Evolutionary conservation across 2,329 filamentous ascomycete genomes (phyloP), one percentile per base, ranked within the genome.

Genomic region (Cordyceps javanica): DNA sequence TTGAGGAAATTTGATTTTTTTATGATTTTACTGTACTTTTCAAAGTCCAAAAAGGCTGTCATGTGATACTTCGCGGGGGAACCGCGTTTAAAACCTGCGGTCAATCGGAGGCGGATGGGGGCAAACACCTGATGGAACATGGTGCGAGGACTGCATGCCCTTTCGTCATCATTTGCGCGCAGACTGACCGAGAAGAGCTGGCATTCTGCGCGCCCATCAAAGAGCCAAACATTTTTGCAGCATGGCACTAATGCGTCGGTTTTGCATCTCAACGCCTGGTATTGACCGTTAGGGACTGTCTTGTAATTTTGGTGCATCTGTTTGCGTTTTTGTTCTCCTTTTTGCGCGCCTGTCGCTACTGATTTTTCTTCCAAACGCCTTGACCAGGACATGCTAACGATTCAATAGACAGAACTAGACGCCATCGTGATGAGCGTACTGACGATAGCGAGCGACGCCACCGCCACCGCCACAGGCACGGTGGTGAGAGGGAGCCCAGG

Each of bases 401-500:
- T 5, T 34, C 10, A 23, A 19, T 13, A 57, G 55, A 57, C n/a
- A 57, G 26, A 44, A 42, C 38, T 34, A 50, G 46, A 38, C 26
- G 44, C 16, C 55, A 45, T 8, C 44, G 16, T 39, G 53, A 48
- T 21, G 53, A 48, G 9, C 42, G 36, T 54, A 44, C 26, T 28
- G 44, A 49, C 1, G 44, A 49, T 32, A 25, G 4, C 11, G 54
- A 56, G 54, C 28, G 41, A 25, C 39, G 34, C 25, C 44, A 49
- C 21, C 41, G 53, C 13, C 42, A 34, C 25, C 23, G 34, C 25
- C 54, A 26, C 32, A 25, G 44, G 6, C 54, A 39, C n/a, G 42
- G 44, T 19, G 53, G 66, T 3, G 72, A 73, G 16, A 67, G 68
- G 11, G 69, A 69, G 34, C 45, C 61, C 57, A 45, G 60, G 54